Evolutionary conservation across 441 rosid species (phyloP), one percentile per base, ranked within the genome.

Genomic region (Adansonia rubrostipa): DNA sequence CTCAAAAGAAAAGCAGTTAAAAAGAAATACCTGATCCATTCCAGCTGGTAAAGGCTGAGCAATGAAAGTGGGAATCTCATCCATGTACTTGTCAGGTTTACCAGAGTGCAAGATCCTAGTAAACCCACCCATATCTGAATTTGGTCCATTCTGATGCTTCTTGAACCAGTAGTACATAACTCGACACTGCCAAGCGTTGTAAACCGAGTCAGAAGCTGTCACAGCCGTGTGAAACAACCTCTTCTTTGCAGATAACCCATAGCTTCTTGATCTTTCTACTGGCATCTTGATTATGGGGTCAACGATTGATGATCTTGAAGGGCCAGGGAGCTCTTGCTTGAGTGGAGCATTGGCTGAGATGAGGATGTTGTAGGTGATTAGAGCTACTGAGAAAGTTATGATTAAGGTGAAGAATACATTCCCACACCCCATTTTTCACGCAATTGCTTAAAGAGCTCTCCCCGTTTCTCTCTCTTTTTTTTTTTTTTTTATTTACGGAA

Each of bases 141-240:
- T 80, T 56, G 93, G 93, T 69, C 86, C 93, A 20, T 85, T 66
- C 81, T 82, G 79, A 80, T 82, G 85, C 84, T 87, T 86, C 90
- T 93, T 90, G 84, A 87, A 96, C 98, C 99, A 96, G 84, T 92
- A 96, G 77, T 96, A 93, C 99, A 94, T 96, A 42, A 96, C 84
- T 81, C 99, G 85, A 36, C 98, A 92, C 89, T 96, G 99, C 99
- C 99, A 93, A 0, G 98, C 90, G 62, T 94, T 96, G 86, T 96
- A 96, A 22, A 92, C 97, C 0, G 99, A 93, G 73, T 91, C 91
- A 1, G 98, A 96, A 8, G 99, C 93, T 1, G 98, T 93, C 11
- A 96, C 95, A 0, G 99, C 99, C 15, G 96, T 93, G 88, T 96
- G 99, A 78, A 96, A 96, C 62, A 92, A 83, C 80, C 97, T 81